These are phyloP conservation scores for Stereocaulon alpinum DNA, from an alignment of 495 filamentous ascomycete species.

Conservation along the genomic window DNA sequence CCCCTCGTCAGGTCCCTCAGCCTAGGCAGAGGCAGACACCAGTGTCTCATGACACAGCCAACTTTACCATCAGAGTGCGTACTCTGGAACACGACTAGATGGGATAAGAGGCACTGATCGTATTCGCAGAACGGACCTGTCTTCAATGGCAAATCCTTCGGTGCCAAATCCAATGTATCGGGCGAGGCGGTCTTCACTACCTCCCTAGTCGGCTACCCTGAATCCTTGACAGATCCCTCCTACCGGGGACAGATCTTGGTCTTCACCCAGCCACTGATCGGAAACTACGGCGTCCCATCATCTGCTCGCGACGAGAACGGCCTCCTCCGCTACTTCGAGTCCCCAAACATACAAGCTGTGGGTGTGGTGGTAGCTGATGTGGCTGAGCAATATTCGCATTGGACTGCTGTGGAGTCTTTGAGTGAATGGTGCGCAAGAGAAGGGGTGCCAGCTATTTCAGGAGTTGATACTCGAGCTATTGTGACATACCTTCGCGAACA, in stretches of 20 bases:
- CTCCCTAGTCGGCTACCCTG: conserved; percentile 80
- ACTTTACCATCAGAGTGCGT: conserved; percentile 82
- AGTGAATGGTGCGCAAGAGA: conserved; percentile 91
- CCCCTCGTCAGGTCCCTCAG: conserved; percentile 45
- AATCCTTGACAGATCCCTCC: conserved; percentile 96
- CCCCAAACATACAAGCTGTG: conserved; percentile 80
- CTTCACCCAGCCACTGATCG: conserved; percentile 97
- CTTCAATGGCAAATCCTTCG: conserved; percentile 88
- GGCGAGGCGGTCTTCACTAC: conserved; percentile 90
- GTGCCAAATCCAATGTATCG: conserved; percentile 48
- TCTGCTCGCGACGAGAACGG: conserved; percentile 40
- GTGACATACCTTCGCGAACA: conserved; percentile 93
- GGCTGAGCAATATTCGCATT: conserved; percentile 88
- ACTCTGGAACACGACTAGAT: background rate
- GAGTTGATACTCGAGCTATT: conserved; percentile 92
- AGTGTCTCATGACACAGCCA: conserved; percentile 63
- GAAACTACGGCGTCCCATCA: conserved; percentile 93
- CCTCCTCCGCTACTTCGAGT: conserved; percentile 23
- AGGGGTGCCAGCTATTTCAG: conserved; percentile 90
- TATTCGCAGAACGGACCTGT: conserved; percentile 63
- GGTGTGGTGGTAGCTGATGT: conserved; percentile 94
- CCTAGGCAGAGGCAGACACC: conserved; percentile 40
- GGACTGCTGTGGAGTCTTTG: conserved; percentile 93
- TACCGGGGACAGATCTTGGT: conserved; percentile 95
- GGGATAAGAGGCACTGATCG: conserved; percentile 13